phyloP scores from a whole-genome alignment of 2,329 filamentous ascomycete species.

The Coniochaeta sp. region DNA sequence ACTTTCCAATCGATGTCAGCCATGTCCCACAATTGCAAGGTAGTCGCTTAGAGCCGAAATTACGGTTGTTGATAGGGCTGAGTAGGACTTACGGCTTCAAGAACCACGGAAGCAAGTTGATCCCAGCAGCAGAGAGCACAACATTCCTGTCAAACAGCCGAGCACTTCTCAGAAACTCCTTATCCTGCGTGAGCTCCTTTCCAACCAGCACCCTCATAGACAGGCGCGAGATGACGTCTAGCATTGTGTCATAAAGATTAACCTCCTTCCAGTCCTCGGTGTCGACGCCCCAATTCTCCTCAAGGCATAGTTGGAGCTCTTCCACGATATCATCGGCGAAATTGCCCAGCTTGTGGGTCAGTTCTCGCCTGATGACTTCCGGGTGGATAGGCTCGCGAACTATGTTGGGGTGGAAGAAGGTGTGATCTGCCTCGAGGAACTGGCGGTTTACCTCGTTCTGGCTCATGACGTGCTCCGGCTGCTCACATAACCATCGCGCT shows the following conservation, averaged over 20 bases:
- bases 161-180: constrained; percentile 12
- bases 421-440: constrained; percentile 24
- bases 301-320: constrained; percentile 18
- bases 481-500: constrained; percentile 21
- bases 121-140: constrained; percentile 17
- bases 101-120: constrained; percentile 20
- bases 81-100: constrained; percentile 19
- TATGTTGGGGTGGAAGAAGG: constrained; percentile 21
- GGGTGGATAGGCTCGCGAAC: constrained; percentile 22
- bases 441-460: constrained; percentile 24
- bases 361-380: constrained; percentile 21
- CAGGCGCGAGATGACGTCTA: constrained; percentile 20
- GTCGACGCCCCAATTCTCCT: constrained; percentile 21
- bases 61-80: neutral
- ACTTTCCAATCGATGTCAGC: constrained; percentile 10
- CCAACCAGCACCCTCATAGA: constrained; percentile 23
- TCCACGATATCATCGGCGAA: constrained; percentile 23
- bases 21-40: neutral
- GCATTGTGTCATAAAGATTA: constrained; percentile 23
- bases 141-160: constrained; percentile 21
- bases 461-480: constrained; percentile 22
- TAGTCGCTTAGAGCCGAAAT: neutral
- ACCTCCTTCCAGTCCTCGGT: constrained; percentile 21
- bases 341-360: constrained; percentile 19
- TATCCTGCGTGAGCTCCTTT: constrained; percentile 19